Evolutionary conservation across 2,329 filamentous ascomycete genomes (phyloP).

Genomic region (Alternaria postmessia): DNA sequence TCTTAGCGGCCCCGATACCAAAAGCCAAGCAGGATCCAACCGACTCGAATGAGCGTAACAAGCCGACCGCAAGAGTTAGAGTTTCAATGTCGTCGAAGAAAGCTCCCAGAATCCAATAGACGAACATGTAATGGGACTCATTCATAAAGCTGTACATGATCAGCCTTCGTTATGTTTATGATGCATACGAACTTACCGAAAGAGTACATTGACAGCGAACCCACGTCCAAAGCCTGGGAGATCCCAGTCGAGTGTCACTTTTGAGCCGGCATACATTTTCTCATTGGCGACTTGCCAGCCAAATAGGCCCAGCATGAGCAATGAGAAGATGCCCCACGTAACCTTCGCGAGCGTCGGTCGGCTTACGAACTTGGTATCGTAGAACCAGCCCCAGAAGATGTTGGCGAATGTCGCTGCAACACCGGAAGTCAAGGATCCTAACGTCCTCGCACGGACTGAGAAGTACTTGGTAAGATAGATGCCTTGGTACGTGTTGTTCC

Average conservation of each 20-base stretch:
- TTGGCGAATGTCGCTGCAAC: conserved; percentile 58
- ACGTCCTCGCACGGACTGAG: conserved; percentile 58
- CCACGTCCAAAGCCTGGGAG: conserved; percentile 56
- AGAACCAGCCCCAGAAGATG: conserved; percentile 61
- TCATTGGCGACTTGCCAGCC: conserved; percentile 61
- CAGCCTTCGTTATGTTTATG: not conserved
- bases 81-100: conserved; percentile 63
- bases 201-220: conserved; percentile 59
- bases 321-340: conserved; percentile 55
- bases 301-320: conserved; percentile 55
- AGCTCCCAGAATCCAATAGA: conserved; percentile 61
- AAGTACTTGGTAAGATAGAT: conserved; percentile 64
- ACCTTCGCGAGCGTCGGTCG: conserved; percentile 54
- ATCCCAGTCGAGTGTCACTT: conserved; percentile 58
- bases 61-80: conserved; percentile 58
- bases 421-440: conserved; percentile 58
- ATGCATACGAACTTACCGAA: conserved; percentile 46
- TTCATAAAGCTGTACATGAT: conserved; percentile 54
- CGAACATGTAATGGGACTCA: conserved; percentile 61
- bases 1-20: conserved; percentile 57
- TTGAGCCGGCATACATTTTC: conserved; percentile 54
- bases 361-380: conserved; percentile 54
- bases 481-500: conserved; percentile 61
- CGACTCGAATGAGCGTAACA: not conserved
- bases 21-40: conserved; percentile 51